Base-by-base conservation (phyloP, 495 filamentous ascomycete genomes). In the Penicillium roqueforti region DNA sequence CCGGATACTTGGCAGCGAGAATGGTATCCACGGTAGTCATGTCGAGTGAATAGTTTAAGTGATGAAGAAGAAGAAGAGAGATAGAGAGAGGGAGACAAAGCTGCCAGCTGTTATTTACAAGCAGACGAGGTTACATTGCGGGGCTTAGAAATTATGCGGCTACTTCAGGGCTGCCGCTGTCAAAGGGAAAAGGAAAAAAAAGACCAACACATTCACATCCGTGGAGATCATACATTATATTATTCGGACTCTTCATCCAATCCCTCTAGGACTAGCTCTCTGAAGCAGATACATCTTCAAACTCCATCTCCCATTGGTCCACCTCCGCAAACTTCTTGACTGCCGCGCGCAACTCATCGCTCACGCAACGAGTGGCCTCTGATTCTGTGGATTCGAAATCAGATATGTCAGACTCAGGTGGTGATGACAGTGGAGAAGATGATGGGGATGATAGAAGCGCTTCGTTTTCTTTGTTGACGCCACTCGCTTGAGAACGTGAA, bases 1-100 rank as follows among this genome's bases (percentile, higher is more conserved):
- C 95, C n/a, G 93, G 95, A 68, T 98, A 98, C 71, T 96, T 96
- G 43, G 83, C 86, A 56, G 76, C 65, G 16, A 85, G 67, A 31
- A 85, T 74, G 18, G 64, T 43, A 49, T 82, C 69, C n/a, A 72
- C 53, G 1, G 68, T 57, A 41, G 71, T 50, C 73, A 74, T 74
- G 19, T 38, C 57, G 60, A 20, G n/a, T 23, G 11, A 38, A 32
- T 23, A 18, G 42, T 28, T 23, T 23, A n/a, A n/a, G n/a, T 23
- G 22, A 23, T 11, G 11, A 22, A 22, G 16, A 19, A n/a, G 5
- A 7, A 25, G 19, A 9, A 44, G 16, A 54, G 6, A 43, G 13
- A 32, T 4, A 20, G 29, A 41, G 41, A 28, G 16, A 47, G 8
- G 4, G 47, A 40, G 6, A 46, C 25, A 20, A 16, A 11, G 22